Evolutionary conservation across 768 basidiomycete genomes (phyloP).

Genomic region (Leccinum boreale): DNA sequence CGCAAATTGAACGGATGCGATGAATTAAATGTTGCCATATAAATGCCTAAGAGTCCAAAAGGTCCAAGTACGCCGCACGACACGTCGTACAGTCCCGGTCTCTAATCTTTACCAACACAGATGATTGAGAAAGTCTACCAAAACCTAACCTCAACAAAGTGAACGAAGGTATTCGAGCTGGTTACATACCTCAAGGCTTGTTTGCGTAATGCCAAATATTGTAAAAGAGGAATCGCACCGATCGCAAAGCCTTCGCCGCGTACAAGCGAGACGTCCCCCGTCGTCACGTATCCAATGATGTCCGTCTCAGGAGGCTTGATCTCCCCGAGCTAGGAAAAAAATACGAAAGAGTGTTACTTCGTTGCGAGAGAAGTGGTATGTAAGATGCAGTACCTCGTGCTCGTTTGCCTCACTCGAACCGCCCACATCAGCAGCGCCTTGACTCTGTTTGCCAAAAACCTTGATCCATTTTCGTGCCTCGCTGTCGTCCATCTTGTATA

Average conservation of each 20-base stretch:
- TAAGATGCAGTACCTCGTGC: constrained; percentile 24
- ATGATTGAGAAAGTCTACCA: constrained; percentile 24
- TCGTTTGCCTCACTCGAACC: constrained; percentile 22
- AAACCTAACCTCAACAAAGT: background rate
- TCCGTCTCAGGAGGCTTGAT: constrained; percentile 37
- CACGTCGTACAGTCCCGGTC: constrained; percentile 54
- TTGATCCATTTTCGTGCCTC: constrained; percentile 50
- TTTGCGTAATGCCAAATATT: constrained; percentile 48
- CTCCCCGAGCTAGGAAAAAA: constrained; percentile 42
- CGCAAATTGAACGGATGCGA: background rate
- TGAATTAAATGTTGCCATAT: background rate
- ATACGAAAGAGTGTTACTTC: background rate
- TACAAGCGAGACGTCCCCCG: constrained; percentile 78
- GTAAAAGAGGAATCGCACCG: constrained; percentile 62
- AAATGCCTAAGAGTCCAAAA: constrained; percentile 26
- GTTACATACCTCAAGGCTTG: constrained; percentile 41
- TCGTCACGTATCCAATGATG: constrained; percentile 81
- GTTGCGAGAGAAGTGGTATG: background rate
- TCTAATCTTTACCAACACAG: constrained; percentile 60
- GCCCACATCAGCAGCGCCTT: constrained; percentile 11
- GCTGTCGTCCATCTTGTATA: constrained; percentile 61
- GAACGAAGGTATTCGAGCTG: background rate
- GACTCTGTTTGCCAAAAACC: constrained; percentile 22
- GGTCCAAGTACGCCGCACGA: constrained; percentile 46
- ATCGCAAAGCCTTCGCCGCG: constrained; percentile 77